Conservation (phyloP, 1,139 yeast species). For the Citeromyces siamensis region DNA sequence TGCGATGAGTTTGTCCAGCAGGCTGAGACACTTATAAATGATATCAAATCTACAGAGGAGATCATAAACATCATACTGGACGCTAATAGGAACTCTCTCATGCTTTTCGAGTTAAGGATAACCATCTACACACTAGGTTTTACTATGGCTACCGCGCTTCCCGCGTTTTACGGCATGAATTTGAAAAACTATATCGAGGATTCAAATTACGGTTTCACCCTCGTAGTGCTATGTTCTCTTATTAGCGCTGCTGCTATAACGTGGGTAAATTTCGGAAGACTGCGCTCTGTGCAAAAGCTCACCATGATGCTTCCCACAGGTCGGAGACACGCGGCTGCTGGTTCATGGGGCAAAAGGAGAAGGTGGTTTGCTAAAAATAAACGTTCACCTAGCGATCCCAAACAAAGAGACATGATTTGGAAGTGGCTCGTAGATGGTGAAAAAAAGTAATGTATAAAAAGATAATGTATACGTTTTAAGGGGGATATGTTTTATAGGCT, state of each 20-base stretch:
- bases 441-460: conserved; percentile 6
- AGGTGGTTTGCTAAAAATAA: not conserved
- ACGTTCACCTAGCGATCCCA: conserved; percentile 14
- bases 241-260: conserved; percentile 32
- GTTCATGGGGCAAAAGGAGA: not conserved
- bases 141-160: conserved; percentile 63
- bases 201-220: conserved; percentile 48
- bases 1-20: conserved; percentile 96
- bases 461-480: not conserved
- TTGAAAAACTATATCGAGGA: conserved; percentile 85
- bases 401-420: conserved; percentile 56
- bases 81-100: conserved; percentile 86
- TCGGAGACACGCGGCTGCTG: not conserved
- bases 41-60: conserved; percentile 90
- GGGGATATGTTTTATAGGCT: not conserved
- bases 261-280: conserved; percentile 27
- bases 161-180: conserved; percentile 94
- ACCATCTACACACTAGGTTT: conserved; percentile 79
- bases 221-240: conserved; percentile 39
- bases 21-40: conserved; percentile 71
- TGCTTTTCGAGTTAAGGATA: conserved; percentile 78
- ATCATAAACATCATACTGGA: conserved; percentile 91
- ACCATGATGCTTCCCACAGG: conserved; percentile 23
- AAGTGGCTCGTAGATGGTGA: conserved; percentile 56
- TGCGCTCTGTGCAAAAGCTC: conserved; percentile 34